Base-by-base conservation (phyloP, 2,329 filamentous ascomycete genomes). In the Xylogone sp. region DNA sequence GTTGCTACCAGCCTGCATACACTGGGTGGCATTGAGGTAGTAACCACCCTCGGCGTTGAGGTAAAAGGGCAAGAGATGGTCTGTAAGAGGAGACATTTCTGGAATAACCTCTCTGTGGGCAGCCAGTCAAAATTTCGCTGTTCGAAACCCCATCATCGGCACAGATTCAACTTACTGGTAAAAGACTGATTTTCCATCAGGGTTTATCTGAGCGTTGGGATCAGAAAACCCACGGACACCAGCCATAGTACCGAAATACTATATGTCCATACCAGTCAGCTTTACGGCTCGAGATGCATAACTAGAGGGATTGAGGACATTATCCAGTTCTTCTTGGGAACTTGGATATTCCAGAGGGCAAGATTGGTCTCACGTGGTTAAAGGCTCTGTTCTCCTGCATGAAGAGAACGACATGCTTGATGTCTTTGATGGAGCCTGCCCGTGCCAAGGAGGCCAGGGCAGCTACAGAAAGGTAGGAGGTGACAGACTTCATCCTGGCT, bases 371-470 rank as follows among this genome's bases (percentile, higher is more conserved):
- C 22, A 56, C 56, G 67, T 79, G 67, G 44, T 68, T 67, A 55
- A 71, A 74, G 3, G 70, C 70, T 12, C 69, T 59, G 51, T 70
- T 70, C 46, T 68, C 66, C 62, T 79, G 77, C 77, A 81, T 81
- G 63, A 80, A 79, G 16, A 80, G 71, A n/a, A 80, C 71, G 29
- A 80, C 77, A 75, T 81, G 77, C 21, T 80, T 70, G 50, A 81
- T 75, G 52, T 79, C 76, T 22, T 68, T 69, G 22, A 78, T 61
- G 10, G 72, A 73, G 2, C 66, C 69, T 5, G 68, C 72, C n/a
- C 19, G 19, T 21, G 27, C 39, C 2, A 21, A 5, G n/a, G 34
- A 13, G n/a, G 42, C 19, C n/a, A 43, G 18, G n/a, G 27, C 31
- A 18, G 27, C 45, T 13, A 44, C 34, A 39, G 34, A 39, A 18